Conservation (phyloP, 352 stramenopile genomes). For the Thalassiosira livingstoniorum region DNA sequence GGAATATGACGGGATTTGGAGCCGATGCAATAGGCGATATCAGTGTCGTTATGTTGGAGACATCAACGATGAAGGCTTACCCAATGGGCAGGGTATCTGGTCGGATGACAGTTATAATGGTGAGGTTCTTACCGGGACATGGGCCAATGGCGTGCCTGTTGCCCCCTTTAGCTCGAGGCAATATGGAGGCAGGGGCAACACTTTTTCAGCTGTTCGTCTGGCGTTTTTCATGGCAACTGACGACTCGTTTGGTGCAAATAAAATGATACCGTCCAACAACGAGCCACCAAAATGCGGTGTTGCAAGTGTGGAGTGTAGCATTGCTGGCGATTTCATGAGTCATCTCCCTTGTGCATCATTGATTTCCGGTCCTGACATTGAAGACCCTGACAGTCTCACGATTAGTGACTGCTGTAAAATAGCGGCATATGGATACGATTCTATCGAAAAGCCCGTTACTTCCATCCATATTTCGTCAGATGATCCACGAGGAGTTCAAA, state of each 20-base stretch:
- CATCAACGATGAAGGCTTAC: conserved; percentile 77
- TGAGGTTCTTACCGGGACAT: conserved; percentile 85
- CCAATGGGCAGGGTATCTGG: conserved; percentile 87
- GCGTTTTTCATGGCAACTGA: conserved; percentile 80
- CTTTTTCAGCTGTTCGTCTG: conserved; percentile 87
- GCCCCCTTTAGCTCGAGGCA: conserved; percentile 87
- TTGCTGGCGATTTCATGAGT: conserved; percentile 72
- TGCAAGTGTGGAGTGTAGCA: conserved; percentile 84
- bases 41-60: conserved; percentile 85
- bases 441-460: conserved; percentile 32
- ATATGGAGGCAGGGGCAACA: conserved; percentile 82
- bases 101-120: conserved; percentile 86
- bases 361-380: conserved; percentile 13
- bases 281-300: conserved; percentile 83
- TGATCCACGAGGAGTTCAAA: conserved; percentile 59
- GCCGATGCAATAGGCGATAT: conserved; percentile 48
- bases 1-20: conserved; percentile 42
- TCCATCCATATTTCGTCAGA: conserved; percentile 45
- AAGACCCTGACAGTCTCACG: conserved; percentile 6
- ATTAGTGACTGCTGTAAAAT: conserved; percentile 15
- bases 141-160: conserved; percentile 85
- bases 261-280: conserved; percentile 66
- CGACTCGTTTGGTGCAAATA: conserved; percentile 59
- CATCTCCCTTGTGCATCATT: conserved; percentile 66
- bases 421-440: neutral